A percentile compares a stretch with the other conserved stretches of the same genome.
Conservation (phyloP, 2,329 filamentous ascomycete species). For the Exophiala xenobiotica region DNA sequence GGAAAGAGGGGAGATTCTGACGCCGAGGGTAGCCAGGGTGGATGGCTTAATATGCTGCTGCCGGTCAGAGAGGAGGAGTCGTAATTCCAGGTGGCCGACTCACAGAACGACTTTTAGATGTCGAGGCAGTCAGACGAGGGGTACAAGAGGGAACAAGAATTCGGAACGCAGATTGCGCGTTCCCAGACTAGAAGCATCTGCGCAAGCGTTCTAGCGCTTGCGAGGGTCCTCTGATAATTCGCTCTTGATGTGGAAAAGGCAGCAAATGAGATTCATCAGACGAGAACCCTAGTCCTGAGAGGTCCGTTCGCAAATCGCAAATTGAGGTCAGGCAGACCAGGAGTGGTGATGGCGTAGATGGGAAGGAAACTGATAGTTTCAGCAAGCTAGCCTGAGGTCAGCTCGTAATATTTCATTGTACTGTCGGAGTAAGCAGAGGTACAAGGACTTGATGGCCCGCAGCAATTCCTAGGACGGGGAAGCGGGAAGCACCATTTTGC, state of each 20-base stretch:
- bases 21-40: constrained; percentile 26
- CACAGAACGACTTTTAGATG: constrained; percentile 19
- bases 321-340: constrained; percentile 21
- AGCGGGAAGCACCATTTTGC: constrained; percentile 21
- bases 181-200: constrained; percentile 26
- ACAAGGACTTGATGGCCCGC: constrained; percentile 17
- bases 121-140: constrained; percentile 23
- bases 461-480: constrained; percentile 28
- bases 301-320: constrained; percentile 24
- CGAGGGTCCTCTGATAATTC: constrained; percentile 24
- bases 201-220: constrained; percentile 20
- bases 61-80: constrained; percentile 3
- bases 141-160: constrained; percentile 19
- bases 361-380: constrained; percentile 20
- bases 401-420: constrained; percentile 27
- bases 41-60: constrained; percentile 7
- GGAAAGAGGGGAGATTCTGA: constrained; percentile 20
- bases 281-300: constrained; percentile 20
- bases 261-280: constrained; percentile 29
- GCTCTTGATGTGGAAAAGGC: constrained; percentile 20
- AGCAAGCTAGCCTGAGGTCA: constrained; percentile 23
- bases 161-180: constrained; percentile 26
- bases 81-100: constrained; percentile 16
- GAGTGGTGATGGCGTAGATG: constrained; percentile 17
- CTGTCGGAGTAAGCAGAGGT: constrained; percentile 21